Evolutionary conservation across 495 filamentous ascomycete genomes (phyloP), one percentile per base, ranked within the genome.

Genomic region (Aspergillus cavernicola): DNA sequence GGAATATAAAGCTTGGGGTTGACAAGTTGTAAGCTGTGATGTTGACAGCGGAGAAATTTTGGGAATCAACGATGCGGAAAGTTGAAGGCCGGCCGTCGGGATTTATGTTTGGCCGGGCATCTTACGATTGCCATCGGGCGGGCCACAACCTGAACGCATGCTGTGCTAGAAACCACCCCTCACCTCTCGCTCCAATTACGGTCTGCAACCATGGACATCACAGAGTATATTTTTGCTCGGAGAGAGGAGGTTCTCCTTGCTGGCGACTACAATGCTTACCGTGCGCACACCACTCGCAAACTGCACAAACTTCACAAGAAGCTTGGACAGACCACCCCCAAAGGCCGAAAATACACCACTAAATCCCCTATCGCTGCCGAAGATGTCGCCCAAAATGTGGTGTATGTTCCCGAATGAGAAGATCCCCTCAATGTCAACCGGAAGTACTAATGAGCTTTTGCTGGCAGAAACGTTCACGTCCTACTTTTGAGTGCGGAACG

Each of bases 211-310:
- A 97, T 99, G 93, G 91, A 97, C 50, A 87, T 97, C 66, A 97
- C 93, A 16, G 81, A 82, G 47, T 92, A 87, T 53, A 77, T 97
- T 50, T 80, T 88, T 62, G 81, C 83, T 37, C 80, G 82, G 35
- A 75, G 92, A 32, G 88, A 96, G 64, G 82, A 88, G 61, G 89
- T 86, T 6, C 81, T 96, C 37, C 80, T 95, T 7, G 82, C 89
- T 28, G 93, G 92, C 36, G 90, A 97, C 68, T 91, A 96, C 73
- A 84, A 82, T 68, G 85, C 86, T 24, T 97, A 97, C 66, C 85
- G 88, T 50, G 76, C 73, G 13, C 88, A 92, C 66, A 78, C 92
- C 36, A 86, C 88, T 47, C 85, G 87, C 61, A 87, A 88, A 62
- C 74, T 97, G 47, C 87, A 89, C 68, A 89, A 85, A 61, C 74